Evolutionary conservation across 371 early-diverging fungal species (phyloP).

Genomic region (Encephalitozoon intestinalis): DNA sequence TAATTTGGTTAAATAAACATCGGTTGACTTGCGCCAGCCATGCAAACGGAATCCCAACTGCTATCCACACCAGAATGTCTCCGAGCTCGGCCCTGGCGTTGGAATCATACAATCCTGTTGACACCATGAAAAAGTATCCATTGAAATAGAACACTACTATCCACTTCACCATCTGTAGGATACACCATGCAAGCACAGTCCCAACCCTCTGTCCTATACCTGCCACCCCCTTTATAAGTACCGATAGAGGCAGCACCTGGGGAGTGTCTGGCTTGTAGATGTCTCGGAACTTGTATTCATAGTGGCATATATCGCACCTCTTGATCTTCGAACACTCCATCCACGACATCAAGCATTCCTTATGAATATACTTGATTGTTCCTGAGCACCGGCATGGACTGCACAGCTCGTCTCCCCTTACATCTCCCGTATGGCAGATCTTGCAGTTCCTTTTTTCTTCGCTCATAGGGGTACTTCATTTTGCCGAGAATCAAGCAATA

Average conservation of each 20-base stretch:
- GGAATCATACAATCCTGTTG: not conserved
- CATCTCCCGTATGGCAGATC: conserved; percentile 43
- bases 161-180: not conserved
- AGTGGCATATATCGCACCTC: conserved; percentile 46
- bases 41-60: not conserved
- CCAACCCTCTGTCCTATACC: not conserved
- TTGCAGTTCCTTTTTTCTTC: conserved; percentile 32
- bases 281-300: conserved; percentile 30
- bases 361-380: conserved; percentile 49
- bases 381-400: conserved; percentile 56
- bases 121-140: not conserved
- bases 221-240: not conserved
- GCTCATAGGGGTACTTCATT: conserved; percentile 3
- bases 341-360: conserved; percentile 47
- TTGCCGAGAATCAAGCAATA: not conserved
- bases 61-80: not conserved
- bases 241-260: not conserved
- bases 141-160: not conserved
- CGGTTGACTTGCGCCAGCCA: not conserved
- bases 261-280: conserved; percentile 37
- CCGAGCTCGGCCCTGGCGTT: not conserved
- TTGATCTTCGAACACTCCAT: conserved; percentile 13
- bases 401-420: conserved; percentile 18
- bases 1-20: not conserved
- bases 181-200: not conserved